Conservation (phyloP, 176 grass and related monocot species). For the Phyllostachys edulis region DNA sequence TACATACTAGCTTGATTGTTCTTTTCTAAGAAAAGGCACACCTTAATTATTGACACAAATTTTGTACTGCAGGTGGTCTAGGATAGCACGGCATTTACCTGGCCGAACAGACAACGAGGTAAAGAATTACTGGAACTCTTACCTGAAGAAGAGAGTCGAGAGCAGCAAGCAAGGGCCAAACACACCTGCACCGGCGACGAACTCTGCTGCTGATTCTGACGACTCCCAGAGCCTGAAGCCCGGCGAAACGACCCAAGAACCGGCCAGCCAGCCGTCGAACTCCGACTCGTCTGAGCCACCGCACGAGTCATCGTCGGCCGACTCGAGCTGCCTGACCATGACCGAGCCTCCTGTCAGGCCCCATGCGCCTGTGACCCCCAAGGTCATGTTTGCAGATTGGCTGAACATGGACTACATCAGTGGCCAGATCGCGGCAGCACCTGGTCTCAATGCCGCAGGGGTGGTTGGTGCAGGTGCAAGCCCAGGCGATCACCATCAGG, state of each 20-base stretch:
- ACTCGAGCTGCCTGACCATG: constrained; percentile 61
- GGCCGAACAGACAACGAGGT: constrained; percentile 97
- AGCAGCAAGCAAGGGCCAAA: constrained; percentile 14
- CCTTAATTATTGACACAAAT: constrained; percentile 9
- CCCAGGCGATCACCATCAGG: constrained; percentile 25
- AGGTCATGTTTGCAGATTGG: constrained; percentile 96
- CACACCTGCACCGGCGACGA: constrained; percentile 22
- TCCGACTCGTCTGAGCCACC: constrained; percentile 52
- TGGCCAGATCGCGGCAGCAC: constrained; percentile 27
- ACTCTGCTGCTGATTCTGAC: constrained; percentile 24
- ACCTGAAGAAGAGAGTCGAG: constrained; percentile 81
- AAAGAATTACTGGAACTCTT: constrained; percentile 98
- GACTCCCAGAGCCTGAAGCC: constrained; percentile 14
- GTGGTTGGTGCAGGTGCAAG: constrained; percentile 9
- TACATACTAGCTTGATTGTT: neutral
- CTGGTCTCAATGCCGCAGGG: constrained; percentile 27
- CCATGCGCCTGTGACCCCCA: constrained; percentile 47
- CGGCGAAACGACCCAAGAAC: neutral
- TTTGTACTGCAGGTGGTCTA: constrained; percentile 67
- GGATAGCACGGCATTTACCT: constrained; percentile 74
- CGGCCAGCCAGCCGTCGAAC: constrained; percentile 25
- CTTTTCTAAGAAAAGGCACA: too few species aligned
- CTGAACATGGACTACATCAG: constrained; percentile 51
- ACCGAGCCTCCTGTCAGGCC: neutral
- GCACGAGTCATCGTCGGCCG: constrained; percentile 51